Base-by-base conservation (phyloP, 2,329 filamentous ascomycete species). In the Ustulina deusta region DNA sequence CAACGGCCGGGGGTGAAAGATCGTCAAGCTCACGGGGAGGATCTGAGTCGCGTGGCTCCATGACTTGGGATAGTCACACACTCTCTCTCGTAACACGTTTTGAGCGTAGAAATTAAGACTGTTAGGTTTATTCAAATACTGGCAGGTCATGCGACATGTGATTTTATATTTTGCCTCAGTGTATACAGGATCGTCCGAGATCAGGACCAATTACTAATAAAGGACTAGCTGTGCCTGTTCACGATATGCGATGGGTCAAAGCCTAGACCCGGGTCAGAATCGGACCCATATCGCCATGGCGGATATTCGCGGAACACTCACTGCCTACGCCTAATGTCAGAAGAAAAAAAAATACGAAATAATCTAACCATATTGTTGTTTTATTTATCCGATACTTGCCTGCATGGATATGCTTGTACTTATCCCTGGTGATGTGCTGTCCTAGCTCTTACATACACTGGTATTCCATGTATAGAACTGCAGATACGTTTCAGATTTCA, bases 11-110 rank as follows among this genome's bases (percentile, higher is more conserved):
- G 0, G 56, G 20, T 25, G 52, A 51, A 7, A 70, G 61, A 42
- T 65, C 52, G 3, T 70, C 61, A 20, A 70, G 68, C 58, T 70
- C 65, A 42, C 48, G 42, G 38, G 68, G 38, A 52, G 54, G 44
- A 38, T 70, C 65, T 36, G 65, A 25, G n/a, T 44, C 9, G 27
- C 40, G 38, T 27, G 46, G 20, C n/a, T 65, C 65, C 68, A 70
- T 70, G 54, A 13, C 27, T 54, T 7, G 22, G 51, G 27, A 25
- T 6, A 1, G n/a, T 10, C 9, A n/a, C n/a, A n/a, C 6, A 49
- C 40, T 55, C 29, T 38, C 15, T 34, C 27, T 22, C 15, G 17
- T 15, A 7, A 6, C 38, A 22, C 1, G 13, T 29, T 20, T 52
- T 9, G 4, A 38, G 40, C 4, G n/a, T 36, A 6, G 10, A 32